phyloP scores from a whole-genome alignment of 2,329 filamentous ascomycete genomes.

The Sarocladium strictum region DNA sequence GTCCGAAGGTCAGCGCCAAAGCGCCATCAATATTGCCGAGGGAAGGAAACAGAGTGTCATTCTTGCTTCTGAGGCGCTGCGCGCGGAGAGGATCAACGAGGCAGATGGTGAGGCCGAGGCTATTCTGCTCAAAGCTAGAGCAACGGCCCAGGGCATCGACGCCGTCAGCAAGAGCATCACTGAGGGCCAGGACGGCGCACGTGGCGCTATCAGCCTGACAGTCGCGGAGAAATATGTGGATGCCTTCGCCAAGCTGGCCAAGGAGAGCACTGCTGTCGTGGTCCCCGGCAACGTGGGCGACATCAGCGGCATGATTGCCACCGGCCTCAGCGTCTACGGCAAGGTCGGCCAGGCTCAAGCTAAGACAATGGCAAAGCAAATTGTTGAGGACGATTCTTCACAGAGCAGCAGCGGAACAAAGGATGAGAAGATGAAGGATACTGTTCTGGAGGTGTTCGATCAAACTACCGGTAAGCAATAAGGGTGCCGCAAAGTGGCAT shows the following conservation, averaged over 20 bases:
- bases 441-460: constrained; percentile 34
- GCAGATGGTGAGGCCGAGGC: constrained; percentile 92
- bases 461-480: constrained; percentile 27
- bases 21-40: constrained; percentile 97
- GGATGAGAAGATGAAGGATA: constrained; percentile 27
- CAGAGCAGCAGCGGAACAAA: constrained; percentile 10
- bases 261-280: constrained; percentile 91
- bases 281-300: constrained; percentile 97
- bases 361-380: constrained; percentile 54
- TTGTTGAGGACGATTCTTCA: constrained; percentile 22
- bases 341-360: constrained; percentile 82
- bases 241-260: constrained; percentile 85
- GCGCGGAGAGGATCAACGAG: constrained; percentile 86
- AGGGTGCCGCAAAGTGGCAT: constrained; percentile 5
- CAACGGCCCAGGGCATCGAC: constrained; percentile 84
- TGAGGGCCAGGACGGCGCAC: constrained; percentile 67
- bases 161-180: constrained; percentile 73
- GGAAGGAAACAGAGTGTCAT: constrained; percentile 97
- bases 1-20: constrained; percentile 93
- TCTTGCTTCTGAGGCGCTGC: constrained; percentile 85
- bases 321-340: constrained; percentile 89
- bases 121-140: constrained; percentile 76
- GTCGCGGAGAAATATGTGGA: constrained; percentile 98
- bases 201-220: constrained; percentile 76
- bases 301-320: constrained; percentile 94